A percentile compares a stretch with the other conserved stretches of the same genome.
phyloP scores from a whole-genome alignment of 2,329 filamentous ascomycete genomes.

The Fusarium nisikadoi region DNA sequence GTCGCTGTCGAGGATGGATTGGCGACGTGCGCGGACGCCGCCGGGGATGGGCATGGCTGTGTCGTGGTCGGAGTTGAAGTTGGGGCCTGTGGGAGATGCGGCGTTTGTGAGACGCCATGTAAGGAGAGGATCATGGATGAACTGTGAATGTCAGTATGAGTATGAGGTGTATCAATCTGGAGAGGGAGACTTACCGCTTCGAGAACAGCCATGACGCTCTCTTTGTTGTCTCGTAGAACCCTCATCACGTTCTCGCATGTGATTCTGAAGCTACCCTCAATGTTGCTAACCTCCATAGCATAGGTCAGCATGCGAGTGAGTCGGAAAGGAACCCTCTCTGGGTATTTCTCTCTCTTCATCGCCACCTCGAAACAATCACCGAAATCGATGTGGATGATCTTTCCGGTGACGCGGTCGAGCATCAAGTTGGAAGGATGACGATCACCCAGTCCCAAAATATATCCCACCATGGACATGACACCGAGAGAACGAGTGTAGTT shows the following conservation, averaged over 20 bases:
- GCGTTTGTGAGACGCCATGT: constrained; percentile 88
- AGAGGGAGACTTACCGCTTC: constrained; percentile 81
- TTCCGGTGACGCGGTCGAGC: constrained; percentile 94
- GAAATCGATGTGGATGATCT: constrained; percentile 99
- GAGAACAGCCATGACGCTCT: constrained; percentile 96
- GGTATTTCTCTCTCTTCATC: constrained; percentile 99
- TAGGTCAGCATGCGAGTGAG: constrained; percentile 99
- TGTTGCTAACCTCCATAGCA: constrained; percentile 99
- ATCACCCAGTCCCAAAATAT: constrained; percentile 96
- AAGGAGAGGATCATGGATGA: constrained; percentile 98
- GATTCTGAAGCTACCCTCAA: constrained; percentile 97
- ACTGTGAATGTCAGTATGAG: constrained; percentile 61
- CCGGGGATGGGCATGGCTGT: constrained; percentile 60
- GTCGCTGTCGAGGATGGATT: constrained; percentile 75
- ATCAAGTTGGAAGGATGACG: constrained; percentile 98
- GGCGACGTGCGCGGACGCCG: constrained; percentile 67
- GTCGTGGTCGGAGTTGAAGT: constrained; percentile 72
- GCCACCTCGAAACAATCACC: constrained; percentile 99
- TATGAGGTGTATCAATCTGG: not conserved
- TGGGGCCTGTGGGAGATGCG: constrained; percentile 71
- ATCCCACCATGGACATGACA: constrained; percentile 99
- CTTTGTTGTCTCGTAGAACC: constrained; percentile 95
- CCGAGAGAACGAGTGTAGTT: constrained; percentile 97
- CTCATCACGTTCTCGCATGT: constrained; percentile 99
- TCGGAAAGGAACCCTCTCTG: constrained; percentile 96